Base-by-base conservation (phyloP, 1,139 yeast genomes). In the Kodamaea fungicola region DNA sequence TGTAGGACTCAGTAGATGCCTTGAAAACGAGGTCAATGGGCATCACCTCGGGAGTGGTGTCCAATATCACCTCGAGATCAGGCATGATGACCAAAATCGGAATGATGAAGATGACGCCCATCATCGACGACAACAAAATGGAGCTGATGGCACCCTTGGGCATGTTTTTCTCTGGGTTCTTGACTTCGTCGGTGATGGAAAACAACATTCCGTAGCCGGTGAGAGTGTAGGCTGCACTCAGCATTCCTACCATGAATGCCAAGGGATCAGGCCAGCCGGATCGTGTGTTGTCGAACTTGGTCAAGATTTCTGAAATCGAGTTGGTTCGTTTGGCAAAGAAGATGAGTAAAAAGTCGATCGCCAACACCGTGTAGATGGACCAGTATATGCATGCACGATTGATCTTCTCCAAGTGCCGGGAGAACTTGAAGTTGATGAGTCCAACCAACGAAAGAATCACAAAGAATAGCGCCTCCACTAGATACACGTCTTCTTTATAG, bases 121-220 rank as follows among this genome's bases (percentile, higher is more conserved):
- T 80, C 10, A 78, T 47, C 0, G 81, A 71, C 2, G 94, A 76
- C 34, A 84, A 67, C 34, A 79, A 42, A 5, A 85, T 83, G 1
- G 94, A 78, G 38, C 75, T 67, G 1, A 83, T 62, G 52, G 86
- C 78, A 4, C 95, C 95, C 43, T 76, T 75, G n/a, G 95, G 90
- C 56, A 87, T 81, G 39, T 80, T 81, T 44, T 69, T 73, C 52
- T 85, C 90, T 0, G 95, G 92, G 28, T 70, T 70, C 47, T 79
- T 78, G 9, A 86, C 92, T 59, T 86, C 95, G 54, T 86, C 95
- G 26, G 89, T 79, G 69, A 86, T 75, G 6, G 92, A 82, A 12
- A 88, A 86, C 22, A 87, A 67, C 76, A 86, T 80, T 22, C 92
- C 92, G 55, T 83, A 86, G 0, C 95, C 95, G 42, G 86, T 85